Percentiles rank a stretch among this genome's conserved stretches.
Conservation (phyloP, 495 filamentous ascomycete species). For the Penicillium odoratum region DNA sequence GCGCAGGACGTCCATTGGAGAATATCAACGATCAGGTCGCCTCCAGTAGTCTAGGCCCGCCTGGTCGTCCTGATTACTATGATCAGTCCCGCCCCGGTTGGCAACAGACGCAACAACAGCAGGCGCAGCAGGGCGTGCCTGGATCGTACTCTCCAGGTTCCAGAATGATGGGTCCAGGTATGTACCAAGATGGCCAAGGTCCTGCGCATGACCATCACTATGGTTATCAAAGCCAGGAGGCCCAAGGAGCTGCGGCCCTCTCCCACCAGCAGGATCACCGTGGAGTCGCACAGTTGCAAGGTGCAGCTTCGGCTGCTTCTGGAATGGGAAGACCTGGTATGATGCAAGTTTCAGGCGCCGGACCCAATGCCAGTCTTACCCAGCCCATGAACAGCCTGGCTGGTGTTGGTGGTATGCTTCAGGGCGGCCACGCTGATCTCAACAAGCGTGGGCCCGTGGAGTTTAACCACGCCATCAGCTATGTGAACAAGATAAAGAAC, state of each 20-base stretch:
- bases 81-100: constrained; percentile 50
- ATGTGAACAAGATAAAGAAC: constrained; percentile 99
- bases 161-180: constrained; percentile 40
- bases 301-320: constrained; percentile 65
- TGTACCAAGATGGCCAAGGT: constrained; percentile 43
- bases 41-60: constrained; percentile 32
- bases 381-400: constrained; percentile 48
- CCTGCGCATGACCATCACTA: constrained; percentile 45
- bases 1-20: constrained; percentile 50
- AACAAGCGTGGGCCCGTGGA: constrained; percentile 94
- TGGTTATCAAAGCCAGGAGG: constrained; percentile 49
- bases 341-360: constrained; percentile 46
- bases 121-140: constrained; percentile 38
- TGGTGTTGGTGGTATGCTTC: constrained; percentile 47
- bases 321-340: constrained; percentile 44
- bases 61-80: constrained; percentile 45
- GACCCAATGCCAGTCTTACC: constrained; percentile 48
- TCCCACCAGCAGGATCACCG: constrained; percentile 78
- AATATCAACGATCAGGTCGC: constrained; percentile 37
- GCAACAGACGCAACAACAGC: constrained; percentile 47
- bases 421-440: constrained; percentile 58
- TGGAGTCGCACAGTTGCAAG: constrained; percentile 77
- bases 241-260: constrained; percentile 51
- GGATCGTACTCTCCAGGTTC: constrained; percentile 49
- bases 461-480: constrained; percentile 99